Conservation (phyloP, 495 filamentous ascomycete species). For the Hypoxylon crocopeplum region DNA sequence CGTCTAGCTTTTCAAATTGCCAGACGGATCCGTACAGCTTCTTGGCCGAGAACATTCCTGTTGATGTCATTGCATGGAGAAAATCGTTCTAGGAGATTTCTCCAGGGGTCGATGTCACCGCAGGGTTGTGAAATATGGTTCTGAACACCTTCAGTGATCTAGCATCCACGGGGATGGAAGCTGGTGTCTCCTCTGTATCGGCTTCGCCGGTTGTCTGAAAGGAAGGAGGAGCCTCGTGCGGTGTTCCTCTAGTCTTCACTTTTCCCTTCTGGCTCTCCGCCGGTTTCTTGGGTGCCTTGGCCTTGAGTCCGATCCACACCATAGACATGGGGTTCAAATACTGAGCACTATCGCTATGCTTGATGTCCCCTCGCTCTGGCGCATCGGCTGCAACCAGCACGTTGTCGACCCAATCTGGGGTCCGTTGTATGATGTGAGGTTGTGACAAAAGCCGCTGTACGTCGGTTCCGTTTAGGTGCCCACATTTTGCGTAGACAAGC, state of each 20-base stretch:
- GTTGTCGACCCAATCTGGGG: conserved; percentile 59
- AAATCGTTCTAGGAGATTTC: conserved; percentile 61
- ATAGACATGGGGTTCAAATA: conserved; percentile 31
- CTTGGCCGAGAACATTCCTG: conserved; percentile 49
- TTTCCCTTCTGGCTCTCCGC: conserved; percentile 36
- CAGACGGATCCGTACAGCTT: conserved; percentile 63
- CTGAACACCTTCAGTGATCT: conserved; percentile 57
- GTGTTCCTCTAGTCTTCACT: conserved; percentile 49
- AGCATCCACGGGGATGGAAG: conserved; percentile 41
- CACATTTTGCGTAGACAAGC: conserved; percentile 47
- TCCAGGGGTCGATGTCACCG: conserved; percentile 37
- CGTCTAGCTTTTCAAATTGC: conserved; percentile 54
- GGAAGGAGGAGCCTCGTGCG: conserved; percentile 1
- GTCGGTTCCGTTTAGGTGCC: conserved; percentile 24
- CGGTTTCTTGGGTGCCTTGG: background rate
- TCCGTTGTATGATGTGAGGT: conserved; percentile 50
- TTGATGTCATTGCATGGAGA: conserved; percentile 56
- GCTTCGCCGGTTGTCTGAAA: background rate
- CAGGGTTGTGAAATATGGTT: conserved; percentile 51
- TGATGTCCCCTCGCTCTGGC: no score
- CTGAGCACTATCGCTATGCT: conserved; percentile 2
- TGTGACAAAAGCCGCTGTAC: conserved; percentile 41
- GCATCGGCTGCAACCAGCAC: no score
- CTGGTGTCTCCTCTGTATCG: background rate
- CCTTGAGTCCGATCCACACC: conserved; percentile 7